A percentile compares a stretch with the other conserved stretches of the same genome.
These are phyloP conservation scores for Ophiostoma australiae DNA, from an alignment of 2,329 filamentous ascomycete genomes.

Conservation along the genomic window DNA sequence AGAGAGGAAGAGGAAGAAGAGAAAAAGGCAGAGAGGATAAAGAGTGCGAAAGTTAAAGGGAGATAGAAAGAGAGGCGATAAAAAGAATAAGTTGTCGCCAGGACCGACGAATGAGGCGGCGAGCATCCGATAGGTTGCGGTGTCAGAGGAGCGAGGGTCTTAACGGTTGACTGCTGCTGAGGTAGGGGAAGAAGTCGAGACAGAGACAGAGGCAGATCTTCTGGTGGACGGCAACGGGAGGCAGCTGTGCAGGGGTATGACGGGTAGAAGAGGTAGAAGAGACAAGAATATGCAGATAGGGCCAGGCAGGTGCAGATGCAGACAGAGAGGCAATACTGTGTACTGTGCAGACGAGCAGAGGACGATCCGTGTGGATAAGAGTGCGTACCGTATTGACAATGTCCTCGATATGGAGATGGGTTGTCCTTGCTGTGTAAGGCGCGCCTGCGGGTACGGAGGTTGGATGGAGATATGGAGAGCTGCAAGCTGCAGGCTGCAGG, in stretches of 20 bases:
- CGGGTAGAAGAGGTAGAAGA: too few species aligned
- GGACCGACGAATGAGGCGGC: constrained; percentile 26
- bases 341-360: not conserved
- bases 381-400: not conserved
- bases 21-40: constrained; percentile 8
- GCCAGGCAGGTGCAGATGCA: not conserved
- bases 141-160: constrained; percentile 7
- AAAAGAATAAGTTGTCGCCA: constrained; percentile 14
- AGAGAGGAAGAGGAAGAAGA: not conserved
- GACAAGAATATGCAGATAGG: not conserved
- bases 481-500: not conserved
- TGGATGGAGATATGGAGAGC: constrained; percentile 3
- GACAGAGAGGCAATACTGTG: not conserved
- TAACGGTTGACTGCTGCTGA: not conserved
- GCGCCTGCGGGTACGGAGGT: constrained; percentile 10
- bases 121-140: constrained; percentile 27
- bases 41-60: not conserved
- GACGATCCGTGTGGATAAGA: not conserved
- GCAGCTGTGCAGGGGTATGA: not conserved
- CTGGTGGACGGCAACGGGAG: constrained; percentile 1
- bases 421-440: not conserved
- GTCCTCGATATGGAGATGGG: not conserved
- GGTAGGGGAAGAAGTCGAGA: not conserved
- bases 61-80: constrained; percentile 1
- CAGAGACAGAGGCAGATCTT: constrained; percentile 10